Evolutionary conservation across 106 monocot genomes (phyloP).

Genomic region (Alisma plantagoaquatica): DNA sequence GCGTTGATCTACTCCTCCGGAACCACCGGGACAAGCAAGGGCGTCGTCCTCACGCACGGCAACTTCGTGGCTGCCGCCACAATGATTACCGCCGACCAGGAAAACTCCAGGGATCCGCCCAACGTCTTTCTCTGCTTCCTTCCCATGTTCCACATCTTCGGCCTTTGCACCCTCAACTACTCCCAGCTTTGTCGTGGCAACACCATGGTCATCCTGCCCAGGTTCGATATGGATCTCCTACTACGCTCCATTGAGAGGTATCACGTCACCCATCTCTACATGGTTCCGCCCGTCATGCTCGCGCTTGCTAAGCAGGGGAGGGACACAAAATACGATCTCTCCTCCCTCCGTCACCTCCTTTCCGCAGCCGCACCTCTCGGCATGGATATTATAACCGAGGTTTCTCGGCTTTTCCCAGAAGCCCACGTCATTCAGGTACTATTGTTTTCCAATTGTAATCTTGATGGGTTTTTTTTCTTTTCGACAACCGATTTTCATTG

Average conservation of each 20-base stretch:
- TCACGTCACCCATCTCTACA: constrained; percentile 29
- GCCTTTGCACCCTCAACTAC: constrained; percentile 36
- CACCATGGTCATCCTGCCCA: constrained; percentile 42
- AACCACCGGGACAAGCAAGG: constrained; percentile 75
- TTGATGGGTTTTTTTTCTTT: no score
- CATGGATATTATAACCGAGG: constrained; percentile 64
- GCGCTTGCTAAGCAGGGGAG: constrained; percentile 76
- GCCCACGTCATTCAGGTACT: constrained; percentile 47
- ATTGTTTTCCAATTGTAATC: no score
- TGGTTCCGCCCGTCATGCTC: constrained; percentile 81
- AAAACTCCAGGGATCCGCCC: constrained; percentile 19
- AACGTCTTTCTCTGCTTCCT: constrained; percentile 59
- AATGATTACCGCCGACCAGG: constrained; percentile 51
- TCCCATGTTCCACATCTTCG: constrained; percentile 82
- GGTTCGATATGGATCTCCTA: constrained; percentile 50
- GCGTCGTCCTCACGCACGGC: constrained; percentile 60
- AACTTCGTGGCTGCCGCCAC: constrained; percentile 47
- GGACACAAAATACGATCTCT: constrained; percentile 39
- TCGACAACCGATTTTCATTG: no score
- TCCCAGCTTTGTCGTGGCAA: constrained; percentile 64
- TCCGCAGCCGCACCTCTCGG: constrained; percentile 67
- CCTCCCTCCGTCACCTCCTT: constrained; percentile 34
- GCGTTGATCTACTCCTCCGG: constrained; percentile 84
- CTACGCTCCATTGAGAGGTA: constrained; percentile 40
- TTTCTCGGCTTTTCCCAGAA: constrained; percentile 24